Conservation (phyloP, 192 early-diverging fungal genomes). For the Backusella westeae region DNA sequence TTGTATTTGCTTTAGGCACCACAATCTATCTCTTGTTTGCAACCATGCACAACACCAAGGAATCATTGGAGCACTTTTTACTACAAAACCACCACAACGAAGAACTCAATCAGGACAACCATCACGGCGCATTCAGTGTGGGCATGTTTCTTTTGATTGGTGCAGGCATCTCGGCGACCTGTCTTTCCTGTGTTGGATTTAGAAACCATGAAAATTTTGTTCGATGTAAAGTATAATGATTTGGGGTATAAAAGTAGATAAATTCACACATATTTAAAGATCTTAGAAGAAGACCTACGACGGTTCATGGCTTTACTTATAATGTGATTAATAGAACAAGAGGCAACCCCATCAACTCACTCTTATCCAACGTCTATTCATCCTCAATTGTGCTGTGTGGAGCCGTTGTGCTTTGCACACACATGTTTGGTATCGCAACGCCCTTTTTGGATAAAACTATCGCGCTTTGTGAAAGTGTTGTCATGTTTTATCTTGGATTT, state of each 20-base stretch:
- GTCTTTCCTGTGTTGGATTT: slow-evolving; percentile 44
- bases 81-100: slow-evolving; percentile 46
- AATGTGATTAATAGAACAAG: slow-evolving; percentile 28
- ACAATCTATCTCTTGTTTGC: slow-evolving; percentile 55
- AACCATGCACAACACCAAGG: slow-evolving; percentile 57
- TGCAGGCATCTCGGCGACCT: slow-evolving; percentile 37
- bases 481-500: slow-evolving; percentile 49
- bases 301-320: slow-evolving; percentile 36
- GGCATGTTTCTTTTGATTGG: slow-evolving; percentile 38
- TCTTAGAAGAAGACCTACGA: slow-evolving; percentile 27
- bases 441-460: slow-evolving; percentile 45
- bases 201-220: slow-evolving; percentile 53
- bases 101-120: slow-evolving; percentile 23
- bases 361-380: slow-evolving; percentile 43
- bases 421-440: slow-evolving; percentile 13
- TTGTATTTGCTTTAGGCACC: slow-evolving; percentile 50
- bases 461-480: slow-evolving; percentile 42
- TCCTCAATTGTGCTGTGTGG: slow-evolving; percentile 38
- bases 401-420: slow-evolving; percentile 22
- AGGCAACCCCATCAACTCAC: slow-evolving; percentile 17
- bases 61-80: slow-evolving; percentile 57
- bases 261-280: background rate
- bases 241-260: background rate
- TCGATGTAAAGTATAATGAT: slow-evolving; percentile 32
- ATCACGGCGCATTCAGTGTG: slow-evolving; percentile 1